A percentile compares a stretch with the other conserved stretches of the same genome.
Conservation (phyloP, 2,329 filamentous ascomycete species). For the Camillea tinctor region DNA sequence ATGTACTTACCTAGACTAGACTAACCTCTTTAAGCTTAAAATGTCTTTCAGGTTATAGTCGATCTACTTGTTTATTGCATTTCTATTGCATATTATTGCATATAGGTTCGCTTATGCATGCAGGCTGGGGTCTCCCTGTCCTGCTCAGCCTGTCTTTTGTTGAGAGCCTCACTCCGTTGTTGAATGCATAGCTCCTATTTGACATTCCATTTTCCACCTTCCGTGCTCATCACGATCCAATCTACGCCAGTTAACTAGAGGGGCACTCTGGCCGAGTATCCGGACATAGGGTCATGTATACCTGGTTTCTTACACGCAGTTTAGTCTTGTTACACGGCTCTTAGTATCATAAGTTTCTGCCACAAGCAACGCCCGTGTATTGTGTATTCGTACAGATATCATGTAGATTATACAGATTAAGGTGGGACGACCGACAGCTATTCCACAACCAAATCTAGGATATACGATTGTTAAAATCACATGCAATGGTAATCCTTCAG, state of each 20-base stretch:
- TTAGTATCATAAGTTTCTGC: not conserved
- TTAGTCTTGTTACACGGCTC: not conserved
- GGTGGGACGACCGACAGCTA: not conserved
- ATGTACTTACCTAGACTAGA: too few relatives aligned
- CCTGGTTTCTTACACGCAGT: not conserved
- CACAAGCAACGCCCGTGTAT: not conserved
- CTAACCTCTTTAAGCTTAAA: too few relatives aligned
- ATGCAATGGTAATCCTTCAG: conserved; percentile 8
- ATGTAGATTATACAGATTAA: not conserved
- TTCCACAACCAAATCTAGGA: not conserved
- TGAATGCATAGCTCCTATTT: not conserved
- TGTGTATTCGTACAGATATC: not conserved
- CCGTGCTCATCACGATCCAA: not conserved
- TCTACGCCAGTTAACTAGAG: not conserved
- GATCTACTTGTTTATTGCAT: not conserved
- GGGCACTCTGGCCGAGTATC: not conserved
- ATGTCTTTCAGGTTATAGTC: not conserved
- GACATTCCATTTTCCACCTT: too few relatives aligned
- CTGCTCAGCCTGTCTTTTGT: not conserved
- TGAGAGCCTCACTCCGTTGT: not conserved
- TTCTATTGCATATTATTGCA: too few relatives aligned
- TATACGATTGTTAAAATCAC: not conserved
- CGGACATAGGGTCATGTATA: not conserved
- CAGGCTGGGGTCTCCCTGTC: not conserved
- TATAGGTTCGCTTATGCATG: not conserved